Percentiles rank a stretch among this genome's conserved stretches.
Conservation (phyloP, 129 eudicot genomes). For the Tanacetum coccineum region DNA sequence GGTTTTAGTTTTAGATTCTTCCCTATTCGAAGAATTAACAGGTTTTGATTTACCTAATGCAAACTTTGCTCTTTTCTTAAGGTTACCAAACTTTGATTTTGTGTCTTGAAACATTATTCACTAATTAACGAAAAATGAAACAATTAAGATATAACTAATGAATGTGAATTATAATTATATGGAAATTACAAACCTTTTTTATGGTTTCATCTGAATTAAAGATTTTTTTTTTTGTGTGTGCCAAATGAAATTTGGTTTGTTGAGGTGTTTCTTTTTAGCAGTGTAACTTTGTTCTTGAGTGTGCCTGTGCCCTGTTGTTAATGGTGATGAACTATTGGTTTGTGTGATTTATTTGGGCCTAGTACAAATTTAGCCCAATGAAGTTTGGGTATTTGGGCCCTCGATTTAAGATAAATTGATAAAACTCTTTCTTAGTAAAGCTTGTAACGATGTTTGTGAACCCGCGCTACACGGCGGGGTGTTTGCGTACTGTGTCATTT, state of each 20-base stretch:
- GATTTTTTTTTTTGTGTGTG: constrained; percentile 3
- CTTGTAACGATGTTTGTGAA: too few relatives aligned
- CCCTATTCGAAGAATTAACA: constrained; percentile 17
- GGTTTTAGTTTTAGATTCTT: constrained; percentile 17
- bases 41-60: constrained; percentile 28
- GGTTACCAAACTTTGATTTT: constrained; percentile 26
- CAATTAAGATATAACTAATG: constrained; percentile 2
- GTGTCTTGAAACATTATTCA: constrained; percentile 35
- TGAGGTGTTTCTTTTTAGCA: too few relatives aligned
- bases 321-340: neutral
- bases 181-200: neutral
- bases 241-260: too few relatives aligned
- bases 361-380: neutral
- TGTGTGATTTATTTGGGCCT: constrained; percentile 20
- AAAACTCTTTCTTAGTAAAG: too few relatives aligned
- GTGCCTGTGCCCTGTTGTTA: constrained; percentile 24
- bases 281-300: neutral
- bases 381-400: neutral
- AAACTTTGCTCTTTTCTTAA: constrained; percentile 35
- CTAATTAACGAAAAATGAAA: neutral
- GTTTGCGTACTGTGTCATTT: too few relatives aligned
- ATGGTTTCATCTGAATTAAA: constrained; percentile 11
- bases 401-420: too few relatives aligned
- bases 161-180: neutral
- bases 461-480: too few relatives aligned